Base-by-base conservation (phyloP, 2,329 filamentous ascomycete species). In the Zarea fungicola region DNA sequence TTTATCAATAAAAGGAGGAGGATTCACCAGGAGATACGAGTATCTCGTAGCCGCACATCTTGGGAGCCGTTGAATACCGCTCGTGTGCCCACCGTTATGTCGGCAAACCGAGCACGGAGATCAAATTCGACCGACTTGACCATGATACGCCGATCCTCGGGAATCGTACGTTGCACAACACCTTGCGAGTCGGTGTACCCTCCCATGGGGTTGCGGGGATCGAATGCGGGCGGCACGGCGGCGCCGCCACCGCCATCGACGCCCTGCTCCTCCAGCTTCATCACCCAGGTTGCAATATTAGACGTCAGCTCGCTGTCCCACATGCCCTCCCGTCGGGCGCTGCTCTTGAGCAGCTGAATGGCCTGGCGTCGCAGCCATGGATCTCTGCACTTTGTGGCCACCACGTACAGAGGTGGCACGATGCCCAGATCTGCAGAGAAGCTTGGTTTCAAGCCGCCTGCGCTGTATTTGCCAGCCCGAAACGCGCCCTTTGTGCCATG, bases 391-490 rank as follows among this genome's bases (percentile, higher is more conserved):
- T 84, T 84, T 6, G 79, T 84, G 6, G 79, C 82, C n/a, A 82
- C 77, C 5, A 84, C 74, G 54, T 81, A 85, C 1, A 87, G 70
- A 1, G 81, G 80, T 4, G 81, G 77, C 5, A 87, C 73, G 48
- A 87, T 78, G 16, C 82, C 83, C 10, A 83, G 63, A 43, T 84
- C 80, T 21, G 82, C 75, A 36, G 79, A 81, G 61, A 86, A 86
- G 55, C 76, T 79, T 2, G 78, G 75, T 59, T 78, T 81, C 58
- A 81, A 75, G 54, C 81, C 77, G 26, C 62, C 63, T 0, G 75
- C 67, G 6, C 67, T 67, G 50, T 72, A 74, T 26, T 68, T 66
- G 36, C 70, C 67, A 8, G 69, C 67, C 9, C 65, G 28, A 19
- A 71, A 73, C 46, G 64, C 65, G 44, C 67, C 68, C 31, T 55